Evolutionary conservation across 1,139 yeast species (phyloP).

Genomic region (Saccharomyces hybrid): DNA sequence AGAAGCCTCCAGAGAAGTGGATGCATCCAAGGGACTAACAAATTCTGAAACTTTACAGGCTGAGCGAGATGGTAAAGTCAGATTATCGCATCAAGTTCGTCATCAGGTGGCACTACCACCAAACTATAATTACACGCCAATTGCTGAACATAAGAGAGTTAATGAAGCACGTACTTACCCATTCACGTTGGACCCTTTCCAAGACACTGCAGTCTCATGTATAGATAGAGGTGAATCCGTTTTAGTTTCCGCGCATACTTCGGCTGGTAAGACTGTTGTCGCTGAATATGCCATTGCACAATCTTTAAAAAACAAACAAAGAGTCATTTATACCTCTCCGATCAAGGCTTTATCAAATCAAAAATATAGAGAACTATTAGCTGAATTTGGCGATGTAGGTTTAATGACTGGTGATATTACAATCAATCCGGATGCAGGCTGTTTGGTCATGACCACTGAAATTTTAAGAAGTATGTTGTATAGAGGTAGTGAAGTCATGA

Average conservation of each 20-base stretch:
- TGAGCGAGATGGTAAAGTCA: constrained; percentile 48
- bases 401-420: constrained; percentile 97
- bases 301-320: constrained; percentile 79
- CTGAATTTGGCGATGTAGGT: constrained; percentile 93
- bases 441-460: constrained; percentile 96
- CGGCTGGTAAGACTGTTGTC: constrained; percentile 98
- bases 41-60: constrained; percentile 30
- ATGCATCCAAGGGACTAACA: constrained; percentile 64
- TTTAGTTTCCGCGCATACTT: constrained; percentile 93
- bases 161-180: constrained; percentile 85
- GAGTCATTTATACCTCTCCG: constrained; percentile 95
- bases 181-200: constrained; percentile 88
- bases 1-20: constrained; percentile 84
- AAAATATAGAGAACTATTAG: constrained; percentile 85
- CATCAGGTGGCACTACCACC: constrained; percentile 97
- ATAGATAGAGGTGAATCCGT: constrained; percentile 94
- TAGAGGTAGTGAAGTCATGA: constrained; percentile 87
- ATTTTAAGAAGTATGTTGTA: constrained; percentile 87
- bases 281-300: constrained; percentile 98
- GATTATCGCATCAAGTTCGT: constrained; percentile 84
- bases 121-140: constrained; percentile 77
- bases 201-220: constrained; percentile 89
- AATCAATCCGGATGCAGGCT: constrained; percentile 92
- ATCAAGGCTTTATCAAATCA: constrained; percentile 95
- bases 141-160: constrained; percentile 69